Conservation (phyloP, 768 basidiomycete genomes). For the Hypsizygus marmoreus region DNA sequence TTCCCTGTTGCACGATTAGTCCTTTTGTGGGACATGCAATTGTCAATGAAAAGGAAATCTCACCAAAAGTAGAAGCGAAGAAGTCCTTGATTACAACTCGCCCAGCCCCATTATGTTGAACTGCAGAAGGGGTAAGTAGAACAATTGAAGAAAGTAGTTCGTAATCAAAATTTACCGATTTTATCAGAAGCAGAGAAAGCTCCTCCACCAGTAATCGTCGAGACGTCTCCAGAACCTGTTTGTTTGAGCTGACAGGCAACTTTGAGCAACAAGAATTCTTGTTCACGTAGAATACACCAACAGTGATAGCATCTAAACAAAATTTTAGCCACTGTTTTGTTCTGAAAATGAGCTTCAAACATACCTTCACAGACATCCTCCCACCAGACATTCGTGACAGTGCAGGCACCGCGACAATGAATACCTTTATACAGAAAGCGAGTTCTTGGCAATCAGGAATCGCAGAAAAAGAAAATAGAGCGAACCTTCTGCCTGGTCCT, state of each 20-base stretch:
- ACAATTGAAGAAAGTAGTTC: neutral
- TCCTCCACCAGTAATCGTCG: conserved; percentile 28
- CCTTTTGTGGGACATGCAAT: too few relatives aligned
- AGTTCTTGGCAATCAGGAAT: too few relatives aligned
- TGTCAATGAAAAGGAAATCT: too few relatives aligned
- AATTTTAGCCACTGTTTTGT: neutral
- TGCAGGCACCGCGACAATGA: conserved; percentile 29
- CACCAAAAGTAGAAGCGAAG: conserved; percentile 28
- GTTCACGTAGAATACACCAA: conserved; percentile 1
- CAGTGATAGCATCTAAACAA: conserved; percentile 23
- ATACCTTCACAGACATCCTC: conserved; percentile 32
- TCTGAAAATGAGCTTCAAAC: neutral
- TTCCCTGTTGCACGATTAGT: conserved; percentile 22
- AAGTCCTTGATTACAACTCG: conserved; percentile 26
- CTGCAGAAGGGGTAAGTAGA: conserved; percentile 4
- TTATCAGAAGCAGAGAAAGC: conserved; percentile 28
- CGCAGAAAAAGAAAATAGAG: too few relatives aligned
- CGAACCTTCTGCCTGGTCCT: conserved; percentile 28
- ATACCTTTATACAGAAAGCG: too few relatives aligned
- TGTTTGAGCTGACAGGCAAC: conserved; percentile 22
- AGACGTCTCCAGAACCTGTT: conserved; percentile 27
- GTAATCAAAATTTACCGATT: conserved; percentile 17
- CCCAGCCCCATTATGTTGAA: conserved; percentile 31
- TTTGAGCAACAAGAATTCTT: neutral
- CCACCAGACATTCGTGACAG: conserved; percentile 32